Conservation (phyloP, 805 yeast genomes). For the Lachancea sp. region DNA sequence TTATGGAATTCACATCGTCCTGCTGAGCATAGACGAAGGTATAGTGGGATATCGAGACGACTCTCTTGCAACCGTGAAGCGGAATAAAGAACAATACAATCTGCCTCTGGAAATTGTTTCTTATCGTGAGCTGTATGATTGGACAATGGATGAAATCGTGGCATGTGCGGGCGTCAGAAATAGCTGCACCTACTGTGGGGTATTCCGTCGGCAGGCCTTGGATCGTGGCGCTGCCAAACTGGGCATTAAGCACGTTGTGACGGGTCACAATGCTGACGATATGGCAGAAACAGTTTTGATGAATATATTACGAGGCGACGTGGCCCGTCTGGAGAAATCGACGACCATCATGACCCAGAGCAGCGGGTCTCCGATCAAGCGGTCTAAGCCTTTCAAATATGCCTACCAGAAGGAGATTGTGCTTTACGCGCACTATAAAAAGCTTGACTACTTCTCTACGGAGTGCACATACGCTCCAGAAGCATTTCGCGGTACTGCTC, state of each 20-base stretch:
- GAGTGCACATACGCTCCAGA: slow-evolving; percentile 98
- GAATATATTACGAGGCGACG: slow-evolving; percentile 94
- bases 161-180: slow-evolving; percentile 89
- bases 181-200: slow-evolving; percentile 98
- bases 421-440: slow-evolving; percentile 91
- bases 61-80: slow-evolving; percentile 90
- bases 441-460: slow-evolving; percentile 90
- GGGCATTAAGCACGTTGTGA: slow-evolving; percentile 83
- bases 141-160: slow-evolving; percentile 99
- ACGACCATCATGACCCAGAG: slow-evolving; percentile 80
- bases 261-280: slow-evolving; percentile 99
- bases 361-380: slow-evolving; percentile 79
- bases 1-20: slow-evolving; percentile 78
- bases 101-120: slow-evolving; percentile 76
- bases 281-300: slow-evolving; percentile 97
- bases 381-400: slow-evolving; percentile 94
- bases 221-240: slow-evolving; percentile 91
- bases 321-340: slow-evolving; percentile 83
- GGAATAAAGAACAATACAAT: slow-evolving; percentile 82
- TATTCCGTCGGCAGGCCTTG: slow-evolving; percentile 88
- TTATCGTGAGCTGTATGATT: slow-evolving; percentile 81
- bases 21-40: slow-evolving; percentile 92
- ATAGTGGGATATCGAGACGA: slow-evolving; percentile 96
- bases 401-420: slow-evolving; percentile 97
- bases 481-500: slow-evolving; percentile 95